A percentile compares a stretch with the other conserved stretches of the same genome.
Evolutionary conservation across 148 eudicot genomes (phyloP).

Genomic region (Vaccinium macrocarpon): DNA sequence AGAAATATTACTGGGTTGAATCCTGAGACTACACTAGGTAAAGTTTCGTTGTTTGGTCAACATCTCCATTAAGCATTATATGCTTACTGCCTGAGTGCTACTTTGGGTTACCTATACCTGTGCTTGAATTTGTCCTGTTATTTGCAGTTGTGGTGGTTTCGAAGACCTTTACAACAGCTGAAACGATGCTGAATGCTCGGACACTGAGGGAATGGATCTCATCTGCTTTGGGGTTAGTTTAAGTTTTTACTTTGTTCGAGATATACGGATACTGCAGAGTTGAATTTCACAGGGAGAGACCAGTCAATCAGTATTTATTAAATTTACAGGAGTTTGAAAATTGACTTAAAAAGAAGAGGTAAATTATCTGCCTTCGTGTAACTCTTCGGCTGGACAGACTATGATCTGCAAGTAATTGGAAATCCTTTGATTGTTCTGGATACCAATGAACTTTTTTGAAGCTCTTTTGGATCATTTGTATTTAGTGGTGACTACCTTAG

Average conservation of each 20-base stretch:
- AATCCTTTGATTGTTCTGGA: conserved; percentile 7
- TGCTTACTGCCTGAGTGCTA: conserved; percentile 9
- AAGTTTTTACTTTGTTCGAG: background rate
- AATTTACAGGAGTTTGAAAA: background rate
- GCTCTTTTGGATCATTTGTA: background rate
- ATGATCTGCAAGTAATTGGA: background rate
- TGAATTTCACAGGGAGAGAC: background rate
- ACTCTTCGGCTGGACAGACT: no score
- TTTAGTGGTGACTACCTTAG: background rate
- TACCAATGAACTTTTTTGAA: background rate
- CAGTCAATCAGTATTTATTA: background rate
- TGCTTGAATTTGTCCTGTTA: conserved; percentile 6
- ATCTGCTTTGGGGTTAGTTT: conserved; percentile 81
- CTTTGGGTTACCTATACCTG: background rate
- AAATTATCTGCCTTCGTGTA: no score
- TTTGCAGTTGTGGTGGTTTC: conserved; percentile 93
- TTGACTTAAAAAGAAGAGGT: background rate
- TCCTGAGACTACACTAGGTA: conserved; percentile 96
- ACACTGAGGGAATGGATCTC: conserved; percentile 98
- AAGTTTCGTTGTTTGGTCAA: background rate
- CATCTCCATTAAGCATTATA: background rate
- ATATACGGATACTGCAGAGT: background rate
- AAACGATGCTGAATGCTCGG: conserved; percentile 97
- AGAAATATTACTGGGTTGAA: conserved; percentile 78
- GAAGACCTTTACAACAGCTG: conserved; percentile 97